phyloP scores from a whole-genome alignment of 768 basidiomycete species.

The Clitopilus passeckerianus region DNA sequence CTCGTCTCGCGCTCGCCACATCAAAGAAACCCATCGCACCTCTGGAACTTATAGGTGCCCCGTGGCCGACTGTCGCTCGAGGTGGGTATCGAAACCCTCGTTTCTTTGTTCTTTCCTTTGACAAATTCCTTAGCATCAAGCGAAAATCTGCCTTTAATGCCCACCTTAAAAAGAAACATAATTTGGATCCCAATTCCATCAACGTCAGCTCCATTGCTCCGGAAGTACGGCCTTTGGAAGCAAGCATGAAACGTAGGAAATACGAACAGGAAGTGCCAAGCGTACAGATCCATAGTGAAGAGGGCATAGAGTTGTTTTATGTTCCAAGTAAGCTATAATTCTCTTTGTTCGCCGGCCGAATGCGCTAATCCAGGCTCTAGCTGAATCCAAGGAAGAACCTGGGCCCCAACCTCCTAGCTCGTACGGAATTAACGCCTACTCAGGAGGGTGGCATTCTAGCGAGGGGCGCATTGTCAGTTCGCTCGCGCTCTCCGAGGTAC shows the following conservation, averaged over 20 bases:
- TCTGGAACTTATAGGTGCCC: conserved; percentile 42
- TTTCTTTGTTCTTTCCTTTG: conserved; percentile 1
- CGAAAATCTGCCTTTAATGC: conserved; percentile 52
- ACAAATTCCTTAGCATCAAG: conserved; percentile 44
- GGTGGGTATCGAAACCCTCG: conserved; percentile 24
- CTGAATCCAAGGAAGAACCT: too few relatives aligned
- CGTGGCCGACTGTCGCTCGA: conserved; percentile 37
- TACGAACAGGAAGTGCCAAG: not conserved
- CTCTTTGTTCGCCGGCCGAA: too few relatives aligned
- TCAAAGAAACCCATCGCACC: conserved; percentile 50
- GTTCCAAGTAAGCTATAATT: too few relatives aligned
- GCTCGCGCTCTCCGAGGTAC: conserved; percentile 2
- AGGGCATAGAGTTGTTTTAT: not conserved
- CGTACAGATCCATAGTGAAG: not conserved
- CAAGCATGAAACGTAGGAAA: conserved; percentile 8
- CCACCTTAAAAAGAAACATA: conserved; percentile 49
- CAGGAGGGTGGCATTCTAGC: not conserved
- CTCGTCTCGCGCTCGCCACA: conserved; percentile 63
- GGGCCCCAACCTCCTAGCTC: not conserved
- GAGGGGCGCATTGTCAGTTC: not conserved
- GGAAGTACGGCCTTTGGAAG: conserved; percentile 15
- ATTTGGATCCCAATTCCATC: conserved; percentile 21
- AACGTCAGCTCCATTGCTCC: conserved; percentile 27
- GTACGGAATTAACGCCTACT: not conserved
- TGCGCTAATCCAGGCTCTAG: too few relatives aligned